Conservation (phyloP, 208 protist genomes). For the Leishmania tropica region DNA sequence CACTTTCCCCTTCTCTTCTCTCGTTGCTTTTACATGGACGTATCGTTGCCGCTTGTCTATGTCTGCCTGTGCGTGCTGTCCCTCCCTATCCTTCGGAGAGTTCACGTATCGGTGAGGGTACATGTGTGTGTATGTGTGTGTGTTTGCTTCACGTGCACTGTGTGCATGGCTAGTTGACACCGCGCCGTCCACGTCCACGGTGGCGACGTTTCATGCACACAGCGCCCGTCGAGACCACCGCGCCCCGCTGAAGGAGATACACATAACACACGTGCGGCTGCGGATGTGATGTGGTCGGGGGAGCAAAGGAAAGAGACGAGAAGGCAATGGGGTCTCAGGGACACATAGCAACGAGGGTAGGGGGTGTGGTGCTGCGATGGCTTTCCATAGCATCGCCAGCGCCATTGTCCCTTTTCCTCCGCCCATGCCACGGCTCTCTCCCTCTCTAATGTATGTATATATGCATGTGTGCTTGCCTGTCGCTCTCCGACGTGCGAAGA, state of each 20-base stretch:
- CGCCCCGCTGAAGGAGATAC: background rate
- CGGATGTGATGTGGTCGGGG: background rate
- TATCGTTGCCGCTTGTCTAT: background rate
- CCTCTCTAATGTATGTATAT: background rate
- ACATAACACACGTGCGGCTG: background rate
- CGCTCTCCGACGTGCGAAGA: background rate
- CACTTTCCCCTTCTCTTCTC: background rate
- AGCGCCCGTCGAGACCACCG: background rate
- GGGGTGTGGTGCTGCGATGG: background rate
- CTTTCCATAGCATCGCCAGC: background rate
- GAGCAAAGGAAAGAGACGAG: background rate
- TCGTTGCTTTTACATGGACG: background rate
- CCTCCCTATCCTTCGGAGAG: background rate
- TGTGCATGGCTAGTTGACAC: background rate
- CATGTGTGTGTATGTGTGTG: background rate
- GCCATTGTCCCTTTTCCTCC: background rate
- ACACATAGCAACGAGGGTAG: background rate
- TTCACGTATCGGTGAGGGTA: background rate
- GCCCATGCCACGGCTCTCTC: background rate
- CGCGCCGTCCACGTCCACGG: background rate
- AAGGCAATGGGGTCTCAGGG: background rate
- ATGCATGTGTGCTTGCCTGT: background rate
- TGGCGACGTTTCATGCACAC: background rate
- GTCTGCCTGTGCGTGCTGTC: background rate
- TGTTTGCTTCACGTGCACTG: background rate